These are phyloP conservation scores for Phycomyces nitens DNA, from an alignment of 192 early-diverging fungal genomes.

Conservation along the genomic window DNA sequence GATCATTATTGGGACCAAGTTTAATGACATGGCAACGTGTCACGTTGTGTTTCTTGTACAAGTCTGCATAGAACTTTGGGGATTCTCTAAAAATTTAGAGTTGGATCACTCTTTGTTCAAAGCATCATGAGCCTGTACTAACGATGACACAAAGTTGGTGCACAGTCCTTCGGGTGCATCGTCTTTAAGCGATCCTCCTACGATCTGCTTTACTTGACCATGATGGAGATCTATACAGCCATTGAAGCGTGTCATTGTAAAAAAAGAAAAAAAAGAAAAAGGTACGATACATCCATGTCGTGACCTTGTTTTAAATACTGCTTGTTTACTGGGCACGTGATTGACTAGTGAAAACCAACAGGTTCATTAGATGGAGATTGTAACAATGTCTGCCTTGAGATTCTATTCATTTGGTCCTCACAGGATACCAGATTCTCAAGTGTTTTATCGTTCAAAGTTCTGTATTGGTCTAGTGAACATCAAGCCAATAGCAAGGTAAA, in stretches of 20 bases:
- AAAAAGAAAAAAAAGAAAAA: background rate
- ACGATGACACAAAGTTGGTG: conserved; percentile 93
- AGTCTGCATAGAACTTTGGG: conserved; percentile 74
- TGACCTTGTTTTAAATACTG: too few species aligned
- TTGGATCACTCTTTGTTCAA: background rate
- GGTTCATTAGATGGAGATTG: too few species aligned
- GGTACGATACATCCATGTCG: too few species aligned
- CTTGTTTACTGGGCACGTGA: too few species aligned
- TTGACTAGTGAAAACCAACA: background rate
- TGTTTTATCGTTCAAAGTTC: conserved; percentile 71
- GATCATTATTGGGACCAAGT: conserved; percentile 83
- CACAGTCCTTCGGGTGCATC: conserved; percentile 51
- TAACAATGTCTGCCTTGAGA: background rate
- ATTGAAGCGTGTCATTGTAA: conserved; percentile 71
- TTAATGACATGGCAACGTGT: conserved; percentile 93
- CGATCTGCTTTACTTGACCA: conserved; percentile 98
- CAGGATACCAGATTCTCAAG: conserved; percentile 61
- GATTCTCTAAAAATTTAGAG: conserved; percentile 48
- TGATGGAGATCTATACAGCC: conserved; percentile 99
- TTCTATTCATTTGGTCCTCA: conserved; percentile 67
- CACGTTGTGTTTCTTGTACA: conserved; percentile 73
- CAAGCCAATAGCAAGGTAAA: conserved; percentile 85
- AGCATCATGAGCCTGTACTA: conserved; percentile 22
- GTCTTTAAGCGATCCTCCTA: conserved; percentile 87
- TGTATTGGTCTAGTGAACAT: conserved; percentile 84